Conservation (phyloP, 225 moss, liverwort and hornwort species). For the Takakia lepidozioides region DNA sequence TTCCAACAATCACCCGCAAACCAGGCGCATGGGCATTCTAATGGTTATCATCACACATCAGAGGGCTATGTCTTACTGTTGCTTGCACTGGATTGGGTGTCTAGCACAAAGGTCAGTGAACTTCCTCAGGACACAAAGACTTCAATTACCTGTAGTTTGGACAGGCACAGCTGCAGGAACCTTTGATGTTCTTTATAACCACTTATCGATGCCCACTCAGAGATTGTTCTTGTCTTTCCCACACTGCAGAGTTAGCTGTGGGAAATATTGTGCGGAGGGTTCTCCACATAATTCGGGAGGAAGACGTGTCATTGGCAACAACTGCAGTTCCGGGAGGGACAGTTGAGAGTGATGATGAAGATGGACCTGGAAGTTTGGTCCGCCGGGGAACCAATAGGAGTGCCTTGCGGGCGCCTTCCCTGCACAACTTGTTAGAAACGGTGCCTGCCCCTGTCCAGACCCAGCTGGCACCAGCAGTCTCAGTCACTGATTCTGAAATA, state of each 20-base stretch:
- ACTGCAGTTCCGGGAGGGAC: constrained; percentile 50
- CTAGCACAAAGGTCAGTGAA: no score
- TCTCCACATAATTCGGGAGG: constrained; percentile 91
- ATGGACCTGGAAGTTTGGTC: constrained; percentile 30
- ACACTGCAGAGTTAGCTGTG: constrained; percentile 85
- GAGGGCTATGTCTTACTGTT: no score
- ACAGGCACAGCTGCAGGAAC: no score
- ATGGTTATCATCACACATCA: no score
- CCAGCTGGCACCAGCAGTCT: constrained; percentile 47
- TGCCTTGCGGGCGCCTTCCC: constrained; percentile 77
- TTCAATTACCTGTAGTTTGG: no score
- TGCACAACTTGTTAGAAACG: constrained; percentile 87
- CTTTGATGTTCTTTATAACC: no score
- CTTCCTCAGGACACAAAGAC: no score
- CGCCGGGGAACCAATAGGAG: constrained; percentile 61
- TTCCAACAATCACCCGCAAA: no score
- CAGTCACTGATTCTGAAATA: constrained; percentile 67
- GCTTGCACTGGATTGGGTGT: no score
- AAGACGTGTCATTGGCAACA: constrained; percentile 83
- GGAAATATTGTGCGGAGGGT: constrained; percentile 90
- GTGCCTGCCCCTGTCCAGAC: constrained; percentile 62
- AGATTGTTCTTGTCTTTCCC: no score
- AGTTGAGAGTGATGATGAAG: constrained; percentile 73
- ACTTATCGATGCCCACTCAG: no score
- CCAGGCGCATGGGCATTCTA: neutral